Conservation (phyloP, 73 alveolate genomes). For the Paramecium octaurelia region DNA sequence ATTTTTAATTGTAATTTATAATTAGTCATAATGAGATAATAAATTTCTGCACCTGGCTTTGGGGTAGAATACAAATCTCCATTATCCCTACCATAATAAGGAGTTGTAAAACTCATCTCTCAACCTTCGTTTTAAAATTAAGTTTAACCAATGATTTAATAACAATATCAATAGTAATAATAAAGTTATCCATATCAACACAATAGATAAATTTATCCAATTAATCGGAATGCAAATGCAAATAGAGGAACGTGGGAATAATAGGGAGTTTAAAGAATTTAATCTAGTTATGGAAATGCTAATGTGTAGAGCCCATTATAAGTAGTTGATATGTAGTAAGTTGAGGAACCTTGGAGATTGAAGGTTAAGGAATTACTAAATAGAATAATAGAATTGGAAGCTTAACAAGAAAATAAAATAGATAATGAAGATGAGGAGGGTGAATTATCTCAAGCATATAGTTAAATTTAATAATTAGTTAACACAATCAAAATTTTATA, state of each 20-base stretch:
- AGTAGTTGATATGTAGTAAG: background rate
- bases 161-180: background rate
- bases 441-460: slow-evolving; percentile 7
- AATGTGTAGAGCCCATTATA: background rate
- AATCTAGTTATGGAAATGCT: background rate
- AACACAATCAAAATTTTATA: background rate
- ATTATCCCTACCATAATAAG: background rate
- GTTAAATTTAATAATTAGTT: background rate
- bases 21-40: background rate
- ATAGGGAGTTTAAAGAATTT: background rate
- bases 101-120: background rate
- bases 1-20: background rate
- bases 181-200: background rate
- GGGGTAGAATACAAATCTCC: background rate
- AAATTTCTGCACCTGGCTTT: background rate
- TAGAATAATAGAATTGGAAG: background rate
- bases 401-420: background rate
- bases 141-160: background rate
- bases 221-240: background rate
- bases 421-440: background rate
- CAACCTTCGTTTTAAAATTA: background rate
- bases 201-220: background rate
- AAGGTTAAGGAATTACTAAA: background rate
- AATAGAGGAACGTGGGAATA: background rate
- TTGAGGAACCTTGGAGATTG: background rate